These are phyloP conservation scores for Leucocoprinus leucothites DNA, from an alignment of 768 basidiomycete genomes.

Conservation along the genomic window DNA sequence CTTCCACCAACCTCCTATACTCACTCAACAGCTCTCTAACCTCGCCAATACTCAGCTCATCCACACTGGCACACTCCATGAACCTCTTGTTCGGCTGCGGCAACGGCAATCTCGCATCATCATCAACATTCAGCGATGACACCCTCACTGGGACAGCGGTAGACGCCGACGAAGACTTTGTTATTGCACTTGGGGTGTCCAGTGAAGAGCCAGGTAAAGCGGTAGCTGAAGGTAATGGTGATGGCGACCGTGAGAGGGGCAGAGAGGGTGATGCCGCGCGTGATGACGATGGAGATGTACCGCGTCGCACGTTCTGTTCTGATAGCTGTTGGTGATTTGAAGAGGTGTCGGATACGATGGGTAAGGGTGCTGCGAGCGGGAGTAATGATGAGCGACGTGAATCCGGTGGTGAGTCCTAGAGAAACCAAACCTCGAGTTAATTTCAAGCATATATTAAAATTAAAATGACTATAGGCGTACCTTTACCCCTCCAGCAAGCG, in stretches of 20 bases:
- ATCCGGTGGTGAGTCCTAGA: constrained; percentile 28
- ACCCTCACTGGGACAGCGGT: constrained; percentile 22
- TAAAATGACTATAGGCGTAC: constrained; percentile 21
- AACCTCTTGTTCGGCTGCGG: constrained; percentile 69
- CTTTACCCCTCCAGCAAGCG: constrained; percentile 44
- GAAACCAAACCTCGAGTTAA: neutral
- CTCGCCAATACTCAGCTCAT: constrained; percentile 80
- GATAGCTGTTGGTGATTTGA: neutral
- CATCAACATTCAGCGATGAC: constrained; percentile 13
- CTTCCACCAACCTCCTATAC: constrained; percentile 76
- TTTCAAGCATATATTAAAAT: neutral
- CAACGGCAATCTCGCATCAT: constrained; percentile 23
- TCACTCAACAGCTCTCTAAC: constrained; percentile 77
- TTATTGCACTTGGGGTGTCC: neutral
- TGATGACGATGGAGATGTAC: constrained; percentile 17
- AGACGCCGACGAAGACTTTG: constrained; percentile 29
- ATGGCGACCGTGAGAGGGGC: constrained; percentile 20
- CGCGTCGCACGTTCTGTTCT: neutral
- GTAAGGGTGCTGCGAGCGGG: constrained; percentile 12
- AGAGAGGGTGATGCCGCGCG: constrained; percentile 12
- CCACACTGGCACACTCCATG: constrained; percentile 57
- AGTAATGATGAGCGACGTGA: constrained; percentile 41
- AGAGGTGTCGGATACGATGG: neutral
- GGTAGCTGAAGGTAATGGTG: constrained; percentile 1
- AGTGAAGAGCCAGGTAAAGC: neutral